These are phyloP conservation scores for Erodium texanum DNA, from an alignment of 441 rosid species.

Conservation along the genomic window DNA sequence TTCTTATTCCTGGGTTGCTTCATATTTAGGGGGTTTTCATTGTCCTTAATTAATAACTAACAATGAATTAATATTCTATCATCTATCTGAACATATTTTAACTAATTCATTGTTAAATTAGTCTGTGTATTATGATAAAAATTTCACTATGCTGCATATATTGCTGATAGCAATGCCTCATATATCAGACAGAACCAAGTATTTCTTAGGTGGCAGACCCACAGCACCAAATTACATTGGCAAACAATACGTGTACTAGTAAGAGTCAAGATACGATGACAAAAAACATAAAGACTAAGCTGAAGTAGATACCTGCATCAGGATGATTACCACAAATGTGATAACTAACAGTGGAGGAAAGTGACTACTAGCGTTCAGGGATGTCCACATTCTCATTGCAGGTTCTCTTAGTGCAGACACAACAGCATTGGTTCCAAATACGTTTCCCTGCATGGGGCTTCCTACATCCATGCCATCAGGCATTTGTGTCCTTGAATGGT, in stretches of 20 bases:
- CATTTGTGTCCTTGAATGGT: slow-evolving; percentile 16
- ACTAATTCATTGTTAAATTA: not conserved
- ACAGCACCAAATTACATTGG: no score
- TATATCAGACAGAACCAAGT: no score
- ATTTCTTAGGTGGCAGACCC: no score
- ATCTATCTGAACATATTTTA: no score
- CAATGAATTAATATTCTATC: no score
- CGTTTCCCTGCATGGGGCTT: slow-evolving; percentile 26
- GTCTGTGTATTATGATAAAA: no score
- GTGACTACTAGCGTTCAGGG: slow-evolving; percentile 42
- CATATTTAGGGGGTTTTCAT: no score
- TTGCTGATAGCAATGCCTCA: no score
- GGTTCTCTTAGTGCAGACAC: slow-evolving; percentile 30
- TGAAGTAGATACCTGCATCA: slow-evolving; percentile 62
- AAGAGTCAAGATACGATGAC: not conserved
- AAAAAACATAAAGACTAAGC: not conserved
- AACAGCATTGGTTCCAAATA: slow-evolving; percentile 17
- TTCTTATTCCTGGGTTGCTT: no score
- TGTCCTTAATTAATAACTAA: no score
- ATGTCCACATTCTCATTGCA: slow-evolving; percentile 30
- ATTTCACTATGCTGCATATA: no score
- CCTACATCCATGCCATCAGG: slow-evolving; percentile 24
- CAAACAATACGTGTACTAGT: not conserved
- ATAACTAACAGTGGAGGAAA: slow-evolving; percentile 43
- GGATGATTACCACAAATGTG: slow-evolving; percentile 65